Percentiles rank a stretch among this genome's conserved stretches.
These are phyloP conservation scores for Hygrocybe coccinea DNA, from an alignment of 768 basidiomycete species.

Conservation along the genomic window DNA sequence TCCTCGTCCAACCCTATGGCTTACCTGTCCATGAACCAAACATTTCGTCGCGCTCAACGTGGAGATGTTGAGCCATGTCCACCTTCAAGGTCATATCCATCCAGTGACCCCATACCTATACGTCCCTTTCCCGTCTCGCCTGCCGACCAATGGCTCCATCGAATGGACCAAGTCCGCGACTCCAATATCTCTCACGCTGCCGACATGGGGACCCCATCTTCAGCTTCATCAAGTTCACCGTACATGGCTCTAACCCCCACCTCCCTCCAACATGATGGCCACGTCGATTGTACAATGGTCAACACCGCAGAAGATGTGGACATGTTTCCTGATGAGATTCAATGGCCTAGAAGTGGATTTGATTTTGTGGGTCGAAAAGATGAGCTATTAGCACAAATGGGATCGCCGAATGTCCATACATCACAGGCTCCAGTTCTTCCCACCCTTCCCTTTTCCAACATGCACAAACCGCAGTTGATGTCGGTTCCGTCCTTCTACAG, in stretches of 20 bases:
- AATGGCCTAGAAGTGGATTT: background rate
- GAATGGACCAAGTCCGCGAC: background rate
- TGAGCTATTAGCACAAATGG: no score
- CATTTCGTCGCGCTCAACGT: no score
- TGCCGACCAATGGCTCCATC: background rate
- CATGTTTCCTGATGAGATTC: background rate
- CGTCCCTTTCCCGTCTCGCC: background rate
- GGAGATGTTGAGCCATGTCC: no score
- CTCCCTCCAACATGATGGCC: background rate
- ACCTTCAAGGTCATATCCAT: no score
- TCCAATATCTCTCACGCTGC: background rate
- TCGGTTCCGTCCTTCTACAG: background rate
- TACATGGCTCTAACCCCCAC: background rate
- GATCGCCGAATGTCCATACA: no score
- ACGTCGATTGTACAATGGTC: background rate
- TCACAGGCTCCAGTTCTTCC: no score
- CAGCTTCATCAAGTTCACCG: slow-evolving; percentile 5
- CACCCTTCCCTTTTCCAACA: background rate
- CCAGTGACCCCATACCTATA: background rate
- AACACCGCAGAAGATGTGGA: background rate
- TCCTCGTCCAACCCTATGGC: no score
- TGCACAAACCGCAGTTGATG: background rate
- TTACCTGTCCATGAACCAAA: no score
- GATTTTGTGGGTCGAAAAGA: background rate
- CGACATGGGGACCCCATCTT: background rate